Base-by-base conservation (phyloP, 2,329 filamentous ascomycete species). In the Colletotrichum tofieldiae region DNA sequence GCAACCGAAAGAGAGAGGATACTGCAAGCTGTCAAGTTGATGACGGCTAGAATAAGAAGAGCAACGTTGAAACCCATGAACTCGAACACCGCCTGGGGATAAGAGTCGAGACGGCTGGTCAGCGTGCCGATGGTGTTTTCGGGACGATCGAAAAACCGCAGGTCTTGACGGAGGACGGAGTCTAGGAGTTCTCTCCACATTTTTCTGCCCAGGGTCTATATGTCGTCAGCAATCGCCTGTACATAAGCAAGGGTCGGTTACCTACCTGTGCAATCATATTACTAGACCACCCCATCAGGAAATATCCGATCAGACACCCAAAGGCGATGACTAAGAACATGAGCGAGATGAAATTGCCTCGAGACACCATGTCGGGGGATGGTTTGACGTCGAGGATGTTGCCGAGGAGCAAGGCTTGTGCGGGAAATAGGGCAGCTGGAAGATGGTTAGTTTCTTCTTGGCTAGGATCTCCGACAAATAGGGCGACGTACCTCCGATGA, bases 31-130 rank as follows among this genome's bases (percentile, higher is more conserved):
- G 84, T 37, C 0, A 88, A 71, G 39, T 80, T 86, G 51, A 85
- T 68, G 3, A 84, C n/a, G 16, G 43, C 43, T 45, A 45, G 2
- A 16, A 68, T 37, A 14, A 88, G 81, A 6, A 87, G 72, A 3
- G 78, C 80, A 11, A 87, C 74, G 54, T 83, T 88, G 56, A 82
- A 77, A 1, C 83, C 82, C 56, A 87, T 80, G 3, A 88, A 78
- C 47, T 87, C 86, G 12, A 85, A 79, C 3, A 88, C 80, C 0
- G 83, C 85, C 32, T 84, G 80, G 0, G 82, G 79, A 2, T 80
- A 69, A 0, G 77, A 77, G 0, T 80, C 78, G 1, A 83, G 70
- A 2, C 77, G 77, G 41, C 78, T 78, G 3, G 77, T 76, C 16
- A 84, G 74, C 1, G 82, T 77, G 1, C 82, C 82, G 0, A 78